Percentiles rank a stretch among this genome's conserved stretches.
Conservation (phyloP, 352 stramenopile genomes). For the Bremia lactucae region DNA sequence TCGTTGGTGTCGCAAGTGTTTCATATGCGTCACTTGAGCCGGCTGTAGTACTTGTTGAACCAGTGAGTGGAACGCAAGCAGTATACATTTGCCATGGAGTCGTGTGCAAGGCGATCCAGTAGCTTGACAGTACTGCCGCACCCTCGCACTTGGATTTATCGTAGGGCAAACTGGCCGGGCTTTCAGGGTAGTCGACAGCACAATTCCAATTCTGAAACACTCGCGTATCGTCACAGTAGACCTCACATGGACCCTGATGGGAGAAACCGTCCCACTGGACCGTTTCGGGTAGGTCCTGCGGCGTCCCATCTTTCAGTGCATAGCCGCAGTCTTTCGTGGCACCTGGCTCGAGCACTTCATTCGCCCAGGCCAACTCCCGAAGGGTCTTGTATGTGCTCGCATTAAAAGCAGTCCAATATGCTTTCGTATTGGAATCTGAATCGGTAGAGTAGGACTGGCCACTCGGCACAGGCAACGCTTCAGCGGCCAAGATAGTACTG, state of each 20-base stretch:
- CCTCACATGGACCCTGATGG: slow-evolving; percentile 39
- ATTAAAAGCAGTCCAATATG: slow-evolving; percentile 28
- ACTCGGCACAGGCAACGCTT: slow-evolving; percentile 10
- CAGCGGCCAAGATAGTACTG: slow-evolving; percentile 11
- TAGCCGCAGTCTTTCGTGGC: slow-evolving; percentile 24
- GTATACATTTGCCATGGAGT: slow-evolving; percentile 31
- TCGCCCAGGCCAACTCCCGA: slow-evolving; percentile 24
- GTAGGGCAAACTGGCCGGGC: slow-evolving; percentile 10
- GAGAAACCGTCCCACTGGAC: slow-evolving; percentile 16
- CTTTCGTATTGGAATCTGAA: slow-evolving; percentile 16
- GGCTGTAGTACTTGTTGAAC: slow-evolving; percentile 5
- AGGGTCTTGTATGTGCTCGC: slow-evolving; percentile 35
- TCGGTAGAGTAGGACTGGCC: slow-evolving; percentile 20
- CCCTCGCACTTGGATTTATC: slow-evolving; percentile 10
- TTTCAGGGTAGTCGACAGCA: slow-evolving; percentile 16
- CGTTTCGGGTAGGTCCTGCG: slow-evolving; percentile 22
- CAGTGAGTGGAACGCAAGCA: slow-evolving; percentile 13
- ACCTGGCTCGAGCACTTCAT: slow-evolving; percentile 14
- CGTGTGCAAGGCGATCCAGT: slow-evolving; percentile 32
- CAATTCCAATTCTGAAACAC: slow-evolving; percentile 37
- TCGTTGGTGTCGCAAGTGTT: slow-evolving; percentile 1
- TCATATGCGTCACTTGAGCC: slow-evolving; percentile 2
- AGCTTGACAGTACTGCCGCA: slow-evolving; percentile 17
- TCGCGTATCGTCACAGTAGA: slow-evolving; percentile 33
- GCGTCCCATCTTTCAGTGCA: slow-evolving; percentile 20